Evolutionary conservation across 1,284 basidiomycete genomes (phyloP), one percentile per base, ranked within the genome.

Genomic region (Takashimella koratensis): DNA sequence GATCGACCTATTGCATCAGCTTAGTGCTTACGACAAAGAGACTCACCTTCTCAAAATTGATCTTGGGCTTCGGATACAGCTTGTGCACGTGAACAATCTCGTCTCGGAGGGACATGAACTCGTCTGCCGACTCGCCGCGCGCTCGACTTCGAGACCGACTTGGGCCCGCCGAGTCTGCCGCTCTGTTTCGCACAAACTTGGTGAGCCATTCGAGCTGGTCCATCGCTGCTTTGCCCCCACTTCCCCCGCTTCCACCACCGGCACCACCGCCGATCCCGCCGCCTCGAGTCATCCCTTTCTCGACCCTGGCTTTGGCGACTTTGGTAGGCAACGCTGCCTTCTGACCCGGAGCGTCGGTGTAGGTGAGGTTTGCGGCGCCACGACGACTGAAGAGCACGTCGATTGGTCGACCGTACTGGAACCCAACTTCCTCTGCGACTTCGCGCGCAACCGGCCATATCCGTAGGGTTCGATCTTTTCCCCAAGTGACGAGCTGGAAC

Each of bases 401-500:
- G 53, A 83, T 82, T 0, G 76, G 78, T 2, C 68, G 66, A 19
- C 80, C 79, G 16, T 76, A 77, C 22, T 73, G 70, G 67, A 79
- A 81, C 2, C 81, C 82, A 8, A 69, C 69, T 19, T 55, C 56
- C 53, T 70, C 67, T 13, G 57, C 59, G 8, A 82, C 80, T 42
- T 88, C 86, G 1, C 79, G 75, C 46, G 86, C 83, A 4, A 98
- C 80, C 0, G 93, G 93, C 90, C 93, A 97, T 63, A 98, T 88
- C 8, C 91, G 79, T 30, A 99, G 77, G 0, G 89, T 95, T 43
- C 91, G 84, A 68, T 98, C 96, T 73, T 94, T 95, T 2, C 90
- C 90, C 95, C 94, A 98, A 0, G 94, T 98, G 47, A 98, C 90
- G 3, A 98, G 81, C 70, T 96, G 93, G 72, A 92, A 94, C 54